Evolutionary conservation across 2,329 filamentous ascomycete species (phyloP), one percentile per base, ranked within the genome.

Genomic region (Diaporthe sp.): DNA sequence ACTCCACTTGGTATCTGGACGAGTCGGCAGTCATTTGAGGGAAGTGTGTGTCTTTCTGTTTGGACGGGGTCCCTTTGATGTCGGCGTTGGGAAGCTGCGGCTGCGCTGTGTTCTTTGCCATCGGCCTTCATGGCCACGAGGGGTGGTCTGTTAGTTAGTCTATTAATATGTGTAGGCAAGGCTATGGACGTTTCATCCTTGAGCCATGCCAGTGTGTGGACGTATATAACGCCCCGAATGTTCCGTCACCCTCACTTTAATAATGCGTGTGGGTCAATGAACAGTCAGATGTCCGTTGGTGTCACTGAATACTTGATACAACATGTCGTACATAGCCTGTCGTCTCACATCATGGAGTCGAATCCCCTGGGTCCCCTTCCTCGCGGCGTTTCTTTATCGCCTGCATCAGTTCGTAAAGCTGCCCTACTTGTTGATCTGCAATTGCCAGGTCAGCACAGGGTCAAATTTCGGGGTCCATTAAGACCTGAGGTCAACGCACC

Each of bases 391-490:
- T 77, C 79, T 82, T 77, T 87, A 98, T 97, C 2, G 94, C 91
- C 83, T 94, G 90, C 95, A 98, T 97, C 74, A 99, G 87, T 82
- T 98, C 96, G 82, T 98, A 98, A 79, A 99, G 86, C 84, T 99
- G 97, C 1, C 93, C 94, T 71, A 98, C 88, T 85, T 99, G 97
- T 83, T 98, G 94, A 82, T 98, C 95, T 98, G 77, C 15, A 37
- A 3, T 25, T 3, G 22, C 58, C 73, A 59, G 72, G 58, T 74
- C 31, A 72, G 59, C 39, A 51, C 61, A 79, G 37, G 78, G 72
- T 6, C 15, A 55, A 31, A 22, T 34, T 2, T 12, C 28, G 17
- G 53, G 15, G 6, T 2, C 9, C 5, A 10, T 25, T 31, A 31
- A 31, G 1, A 31, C 4, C 4, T 31, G 31, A 31, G 31, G 31